These are phyloP conservation scores for Phialophora expanda DNA, from an alignment of 2,329 filamentous ascomycete species.

Conservation along the genomic window DNA sequence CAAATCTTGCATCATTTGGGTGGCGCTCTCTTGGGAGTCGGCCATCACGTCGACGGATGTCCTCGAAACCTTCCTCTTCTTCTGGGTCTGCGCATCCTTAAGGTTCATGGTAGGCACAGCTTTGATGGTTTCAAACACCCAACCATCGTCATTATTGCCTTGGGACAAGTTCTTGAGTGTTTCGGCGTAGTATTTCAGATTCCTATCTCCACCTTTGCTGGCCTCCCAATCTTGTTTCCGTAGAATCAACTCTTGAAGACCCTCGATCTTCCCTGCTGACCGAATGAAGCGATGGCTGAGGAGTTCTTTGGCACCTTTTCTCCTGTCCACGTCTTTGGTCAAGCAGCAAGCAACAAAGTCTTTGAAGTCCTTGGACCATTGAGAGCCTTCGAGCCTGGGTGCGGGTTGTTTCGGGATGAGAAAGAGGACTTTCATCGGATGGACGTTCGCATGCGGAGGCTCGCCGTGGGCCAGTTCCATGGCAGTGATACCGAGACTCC, in stretches of 20 bases:
- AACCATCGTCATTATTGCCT: constrained; percentile 78
- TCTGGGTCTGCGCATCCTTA: constrained; percentile 56
- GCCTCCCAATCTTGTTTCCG: constrained; percentile 83
- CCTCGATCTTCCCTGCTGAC: constrained; percentile 84
- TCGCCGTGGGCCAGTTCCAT: constrained; percentile 89
- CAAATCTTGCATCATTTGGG: constrained; percentile 49
- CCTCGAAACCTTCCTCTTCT: constrained; percentile 52
- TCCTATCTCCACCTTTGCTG: constrained; percentile 69
- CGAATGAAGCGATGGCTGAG: constrained; percentile 87
- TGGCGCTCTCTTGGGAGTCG: constrained; percentile 41
- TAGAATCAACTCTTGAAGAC: constrained; percentile 81
- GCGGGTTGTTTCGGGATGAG: constrained; percentile 87
- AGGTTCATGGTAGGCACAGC: constrained; percentile 65
- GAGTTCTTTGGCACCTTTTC: constrained; percentile 84
- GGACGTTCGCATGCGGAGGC: constrained; percentile 81
- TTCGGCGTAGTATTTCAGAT: constrained; percentile 90
- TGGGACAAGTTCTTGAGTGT: constrained; percentile 74
- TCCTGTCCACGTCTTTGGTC: constrained; percentile 84
- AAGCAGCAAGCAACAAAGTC: constrained; percentile 91
- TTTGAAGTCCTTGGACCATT: constrained; percentile 88
- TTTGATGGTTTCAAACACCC: constrained; percentile 95
- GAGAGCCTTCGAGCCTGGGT: constrained; percentile 77
- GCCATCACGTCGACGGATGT: constrained; percentile 49
- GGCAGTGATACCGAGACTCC: constrained; percentile 89
- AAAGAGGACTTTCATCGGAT: constrained; percentile 93